Conservation (phyloP, 202 grass and related monocot genomes). For the Hordeum pubiflorum region DNA sequence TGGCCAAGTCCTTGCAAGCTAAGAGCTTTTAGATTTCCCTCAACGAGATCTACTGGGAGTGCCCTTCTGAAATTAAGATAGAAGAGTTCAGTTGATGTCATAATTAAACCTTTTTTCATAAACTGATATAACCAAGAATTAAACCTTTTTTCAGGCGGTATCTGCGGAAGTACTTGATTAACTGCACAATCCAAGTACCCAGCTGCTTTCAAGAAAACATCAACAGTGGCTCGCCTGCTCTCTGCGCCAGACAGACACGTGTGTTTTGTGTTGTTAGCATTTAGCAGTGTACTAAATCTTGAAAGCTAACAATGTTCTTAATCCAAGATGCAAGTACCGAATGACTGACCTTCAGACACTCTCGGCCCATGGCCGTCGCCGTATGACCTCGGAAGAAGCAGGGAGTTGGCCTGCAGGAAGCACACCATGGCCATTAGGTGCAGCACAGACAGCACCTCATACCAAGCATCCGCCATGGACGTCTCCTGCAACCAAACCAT, state of each 20-base stretch:
- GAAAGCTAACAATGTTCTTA: not conserved
- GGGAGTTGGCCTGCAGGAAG: slow-evolving; percentile 53
- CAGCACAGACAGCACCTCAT: slow-evolving; percentile 71
- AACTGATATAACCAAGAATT: not conserved
- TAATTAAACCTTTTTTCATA: slow-evolving; percentile 43
- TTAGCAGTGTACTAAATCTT: not conserved
- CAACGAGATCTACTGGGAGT: slow-evolving; percentile 69
- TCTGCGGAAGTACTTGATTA: slow-evolving; percentile 51
- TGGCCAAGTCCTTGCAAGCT: slow-evolving; percentile 71
- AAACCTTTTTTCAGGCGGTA: slow-evolving; percentile 55
- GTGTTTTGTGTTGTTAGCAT: not conserved
- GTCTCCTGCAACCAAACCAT: slow-evolving; percentile 55
- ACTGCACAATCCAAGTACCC: slow-evolving; percentile 73
- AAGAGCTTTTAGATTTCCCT: slow-evolving; percentile 71
- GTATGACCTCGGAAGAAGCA: slow-evolving; percentile 63
- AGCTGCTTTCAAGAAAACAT: slow-evolving; percentile 76
- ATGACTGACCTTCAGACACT: slow-evolving; percentile 62
- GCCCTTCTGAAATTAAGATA: slow-evolving; percentile 51
- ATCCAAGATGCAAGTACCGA: not conserved
- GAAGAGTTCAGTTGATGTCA: not conserved
- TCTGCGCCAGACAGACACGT: slow-evolving; percentile 18
- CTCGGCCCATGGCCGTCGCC: slow-evolving; percentile 49
- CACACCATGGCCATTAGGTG: slow-evolving; percentile 77
- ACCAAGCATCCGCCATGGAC: slow-evolving; percentile 67
- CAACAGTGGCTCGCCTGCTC: slow-evolving; percentile 50